Evolutionary conservation across 257 asterid species (phyloP), one percentile per base, ranked within the genome.

Genomic region (Schizonepeta tenuifolia): DNA sequence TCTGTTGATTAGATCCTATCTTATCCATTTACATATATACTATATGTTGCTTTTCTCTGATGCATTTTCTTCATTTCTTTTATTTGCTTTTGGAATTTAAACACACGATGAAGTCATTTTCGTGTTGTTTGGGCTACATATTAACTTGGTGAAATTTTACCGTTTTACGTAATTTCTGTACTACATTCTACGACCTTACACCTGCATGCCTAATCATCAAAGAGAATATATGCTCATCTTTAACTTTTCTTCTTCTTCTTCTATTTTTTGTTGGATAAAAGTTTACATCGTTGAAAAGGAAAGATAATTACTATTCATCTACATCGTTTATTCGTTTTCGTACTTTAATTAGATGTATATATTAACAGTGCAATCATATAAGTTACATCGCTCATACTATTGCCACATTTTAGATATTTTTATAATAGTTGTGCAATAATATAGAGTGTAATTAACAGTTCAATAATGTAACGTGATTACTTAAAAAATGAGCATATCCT

Each of bases 201-300:
- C 43, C 56, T 59, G 14, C 50, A 62, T 24, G 49, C 47, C 53
- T 31, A 49, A 9, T 31, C 54, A 61, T 28, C 41, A 47, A 15
- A 6, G 0, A 68, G 75, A 75, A 75, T 75, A 15, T 75, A 75
- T 75, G 9, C 71, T 54, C 41, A 40, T 8, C 75, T 14, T 38
- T 50, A 9, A 7, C 5, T 9, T 55, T 9, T 17, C 4, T 55
- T 6, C 5, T 54, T 54, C n/a, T n/a, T n/a, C n/a, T 53, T 35
- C n/a, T 9, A 31, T 17, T 49, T 1, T 41, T 51, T 9, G n/a
- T 22, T 38, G 67, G 69, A 67, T 56, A 33, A 20, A 71, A 70
- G 75, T 12, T 18, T 1, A 18, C 10, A 18, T 62, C 15, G 11
- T 26, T 57, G 44, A 33, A 33, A 31, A n/a, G 17, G 9, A n/a